phyloP scores from a whole-genome alignment of 2,329 filamentous ascomycete species.

The Fusarium siculi region DNA sequence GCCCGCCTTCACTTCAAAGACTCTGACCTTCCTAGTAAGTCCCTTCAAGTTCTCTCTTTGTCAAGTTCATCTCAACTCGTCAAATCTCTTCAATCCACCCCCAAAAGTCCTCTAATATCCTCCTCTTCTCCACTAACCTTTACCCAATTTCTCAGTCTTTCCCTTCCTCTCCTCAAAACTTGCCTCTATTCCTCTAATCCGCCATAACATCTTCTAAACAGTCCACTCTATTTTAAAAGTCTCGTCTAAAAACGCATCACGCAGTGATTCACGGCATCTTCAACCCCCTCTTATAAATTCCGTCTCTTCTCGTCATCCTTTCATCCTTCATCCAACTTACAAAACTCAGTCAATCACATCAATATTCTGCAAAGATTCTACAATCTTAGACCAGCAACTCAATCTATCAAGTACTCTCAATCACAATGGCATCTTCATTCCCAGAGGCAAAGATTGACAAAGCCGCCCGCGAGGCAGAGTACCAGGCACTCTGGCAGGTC shows the following conservation, averaged over 20 bases:
- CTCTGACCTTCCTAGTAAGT: not conserved
- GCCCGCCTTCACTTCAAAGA: rapidly evolving
- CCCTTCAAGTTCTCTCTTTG: not conserved
- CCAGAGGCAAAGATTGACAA: not conserved
- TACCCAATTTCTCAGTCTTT: not conserved
- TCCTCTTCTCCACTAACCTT: not conserved
- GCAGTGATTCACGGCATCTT: not conserved
- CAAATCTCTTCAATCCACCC: not conserved
- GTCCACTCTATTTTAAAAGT: not conserved
- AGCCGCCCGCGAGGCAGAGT: constrained; percentile 37
- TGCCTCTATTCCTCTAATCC: not conserved
- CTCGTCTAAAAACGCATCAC: not conserved
- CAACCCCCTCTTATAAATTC: not conserved
- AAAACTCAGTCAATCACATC: not conserved
- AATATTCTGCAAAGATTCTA: not conserved
- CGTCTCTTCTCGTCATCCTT: not conserved
- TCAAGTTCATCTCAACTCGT: not conserved
- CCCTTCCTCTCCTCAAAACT: not conserved
- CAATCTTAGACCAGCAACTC: not conserved
- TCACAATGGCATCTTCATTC: constrained; percentile 15
- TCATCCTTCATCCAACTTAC: not conserved
- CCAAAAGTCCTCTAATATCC: not conserved
- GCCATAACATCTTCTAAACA: not conserved
- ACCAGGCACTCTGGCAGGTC: constrained; percentile 42
- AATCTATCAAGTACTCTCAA: too few species aligned